Evolutionary conservation across 345 rosid species (phyloP), one percentile per base, ranked within the genome.

Genomic region (Streptanthus diversifolius): DNA sequence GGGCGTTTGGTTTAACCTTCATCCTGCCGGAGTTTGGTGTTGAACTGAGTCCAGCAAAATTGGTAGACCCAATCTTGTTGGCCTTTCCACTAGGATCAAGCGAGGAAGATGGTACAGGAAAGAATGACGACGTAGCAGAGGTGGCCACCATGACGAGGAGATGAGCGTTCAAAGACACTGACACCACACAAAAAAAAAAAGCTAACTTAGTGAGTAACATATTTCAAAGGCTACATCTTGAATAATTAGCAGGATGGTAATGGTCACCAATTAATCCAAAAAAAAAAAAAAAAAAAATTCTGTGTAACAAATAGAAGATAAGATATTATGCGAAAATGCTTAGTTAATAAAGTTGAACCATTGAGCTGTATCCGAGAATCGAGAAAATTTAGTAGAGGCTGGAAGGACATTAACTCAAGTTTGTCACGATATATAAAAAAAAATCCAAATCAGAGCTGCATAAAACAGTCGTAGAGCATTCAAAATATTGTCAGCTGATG

Each of bases 1-100:
- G 97, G 1, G 96, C 97, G 75, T 86, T 95, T 27, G 96, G 87
- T 87, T 83, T 92, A 52, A 90, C 92, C 65, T 87, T 88, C 81
- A 92, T 80, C 43, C 87, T 77, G 12, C 85, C 81, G 39, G 89
- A 82, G 70, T 79, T 75, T 8, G 82, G 66, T 73, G 86, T 67
- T 1, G 81, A 70, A 65, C 59, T 86, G 62, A 81, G 57, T 45
- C 85, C 85, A 40, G 85, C 83, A 14, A 90, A 55, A 63, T 78
- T 86, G 4, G 85, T 71, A 30, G 88, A 84, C 13, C 85, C 88
- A 25, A 66, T 52, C 82, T 85, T 89, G 80, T 73, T 75, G 51
- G 72, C 54, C 66, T 84, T 91, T 3, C 81, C 73, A 67, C 72
- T 80, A 61, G 82, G 47, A 68, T 87, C 96, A 14, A 84, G 73